Conservation (phyloP, 1,139 yeast species). For the Magnusiomyces ingens region DNA sequence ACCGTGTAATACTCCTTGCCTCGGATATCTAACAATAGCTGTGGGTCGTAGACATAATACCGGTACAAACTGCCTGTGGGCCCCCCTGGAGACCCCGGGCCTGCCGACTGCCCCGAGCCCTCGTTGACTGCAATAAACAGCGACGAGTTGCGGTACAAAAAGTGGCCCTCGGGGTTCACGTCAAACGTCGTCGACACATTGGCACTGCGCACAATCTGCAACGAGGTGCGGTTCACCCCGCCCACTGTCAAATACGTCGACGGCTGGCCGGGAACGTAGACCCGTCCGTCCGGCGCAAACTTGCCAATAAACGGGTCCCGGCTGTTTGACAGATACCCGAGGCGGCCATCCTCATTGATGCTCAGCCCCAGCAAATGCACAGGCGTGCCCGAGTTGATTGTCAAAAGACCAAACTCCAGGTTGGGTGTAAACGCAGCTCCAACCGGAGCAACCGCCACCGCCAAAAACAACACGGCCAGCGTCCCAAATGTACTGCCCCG, state of each 20-base stretch:
- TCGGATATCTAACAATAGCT: background rate
- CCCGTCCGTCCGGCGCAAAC: background rate
- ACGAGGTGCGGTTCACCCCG: background rate
- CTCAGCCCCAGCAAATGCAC: background rate
- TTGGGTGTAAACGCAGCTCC: background rate
- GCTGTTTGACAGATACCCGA: background rate
- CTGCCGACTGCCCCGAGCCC: background rate
- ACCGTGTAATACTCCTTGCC: background rate
- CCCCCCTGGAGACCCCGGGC: background rate
- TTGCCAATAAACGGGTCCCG: constrained; percentile 2
- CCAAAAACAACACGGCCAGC: background rate
- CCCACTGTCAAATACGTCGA: background rate
- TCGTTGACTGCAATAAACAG: background rate
- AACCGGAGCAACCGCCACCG: too few species aligned
- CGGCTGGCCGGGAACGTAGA: background rate
- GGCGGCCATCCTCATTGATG: background rate
- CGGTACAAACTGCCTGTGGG: background rate
- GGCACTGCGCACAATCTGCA: background rate
- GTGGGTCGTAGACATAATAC: background rate
- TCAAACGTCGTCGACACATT: background rate
- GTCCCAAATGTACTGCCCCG: background rate
- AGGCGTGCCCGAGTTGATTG: background rate
- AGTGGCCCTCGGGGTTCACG: background rate
- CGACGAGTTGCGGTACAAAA: background rate
- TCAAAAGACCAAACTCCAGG: constrained; percentile 3